These are phyloP conservation scores for Byssothecium circinans DNA, from an alignment of 2,329 filamentous ascomycete species.

Conservation along the genomic window DNA sequence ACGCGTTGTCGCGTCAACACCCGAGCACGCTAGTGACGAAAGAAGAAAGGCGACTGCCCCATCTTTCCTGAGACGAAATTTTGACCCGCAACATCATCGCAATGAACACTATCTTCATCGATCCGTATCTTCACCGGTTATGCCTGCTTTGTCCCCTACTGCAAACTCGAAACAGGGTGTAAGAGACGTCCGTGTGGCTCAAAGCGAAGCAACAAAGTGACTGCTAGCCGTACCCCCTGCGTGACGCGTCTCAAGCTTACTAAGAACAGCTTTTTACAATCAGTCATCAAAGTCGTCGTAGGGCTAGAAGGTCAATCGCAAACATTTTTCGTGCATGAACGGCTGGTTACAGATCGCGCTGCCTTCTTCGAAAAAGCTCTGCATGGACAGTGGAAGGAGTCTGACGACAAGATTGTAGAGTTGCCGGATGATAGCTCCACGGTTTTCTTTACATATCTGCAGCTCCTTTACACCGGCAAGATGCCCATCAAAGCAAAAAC, in stretches of 20 bases:
- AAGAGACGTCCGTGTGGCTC: background rate
- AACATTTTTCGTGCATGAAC: background rate
- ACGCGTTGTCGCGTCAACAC: background rate
- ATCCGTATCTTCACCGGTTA: background rate
- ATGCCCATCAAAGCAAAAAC: background rate
- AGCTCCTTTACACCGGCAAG: slow-evolving; percentile 3
- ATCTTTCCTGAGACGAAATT: background rate
- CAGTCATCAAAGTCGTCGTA: slow-evolving; percentile 1
- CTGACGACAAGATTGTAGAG: background rate
- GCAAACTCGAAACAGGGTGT: background rate
- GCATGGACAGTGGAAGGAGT: slow-evolving; percentile 4
- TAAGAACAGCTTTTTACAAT: background rate
- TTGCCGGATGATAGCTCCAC: slow-evolving; percentile 3
- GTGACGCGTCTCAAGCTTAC: background rate
- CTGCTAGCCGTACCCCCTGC: background rate
- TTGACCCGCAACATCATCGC: background rate
- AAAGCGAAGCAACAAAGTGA: background rate
- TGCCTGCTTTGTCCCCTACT: background rate
- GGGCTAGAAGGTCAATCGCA: background rate
- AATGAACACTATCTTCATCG: background rate
- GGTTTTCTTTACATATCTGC: slow-evolving; percentile 2
- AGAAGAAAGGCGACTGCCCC: background rate
- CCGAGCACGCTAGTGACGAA: background rate
- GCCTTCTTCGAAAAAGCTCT: slow-evolving; percentile 2
- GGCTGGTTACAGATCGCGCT: background rate